Conservation (phyloP, 2,329 filamentous ascomycete species). For the Periglandula ipomoeae region DNA sequence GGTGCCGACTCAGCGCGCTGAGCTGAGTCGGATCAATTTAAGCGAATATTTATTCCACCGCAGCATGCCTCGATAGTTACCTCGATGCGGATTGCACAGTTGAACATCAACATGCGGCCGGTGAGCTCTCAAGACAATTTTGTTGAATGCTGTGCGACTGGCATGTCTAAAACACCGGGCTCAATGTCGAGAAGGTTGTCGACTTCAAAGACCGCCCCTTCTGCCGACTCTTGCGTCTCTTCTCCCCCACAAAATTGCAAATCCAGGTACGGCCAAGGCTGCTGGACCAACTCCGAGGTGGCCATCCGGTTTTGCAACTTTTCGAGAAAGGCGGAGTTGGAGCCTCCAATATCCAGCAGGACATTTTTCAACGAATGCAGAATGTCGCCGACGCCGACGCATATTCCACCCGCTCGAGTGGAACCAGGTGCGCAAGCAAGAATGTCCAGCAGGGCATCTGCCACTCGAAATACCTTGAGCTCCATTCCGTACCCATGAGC, state of each 20-base stretch:
- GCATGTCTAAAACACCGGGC: too few species aligned
- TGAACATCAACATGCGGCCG: too few species aligned
- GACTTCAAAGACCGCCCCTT: background rate
- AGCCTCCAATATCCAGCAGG: constrained; percentile 15
- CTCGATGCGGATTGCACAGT: background rate
- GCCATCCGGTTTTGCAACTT: constrained; percentile 13
- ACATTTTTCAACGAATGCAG: constrained; percentile 14
- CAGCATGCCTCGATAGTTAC: background rate
- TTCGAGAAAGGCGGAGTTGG: constrained; percentile 11
- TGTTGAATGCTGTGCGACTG: too few species aligned
- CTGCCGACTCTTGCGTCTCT: background rate
- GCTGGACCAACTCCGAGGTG: constrained; percentile 1
- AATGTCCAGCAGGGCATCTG: constrained; percentile 17
- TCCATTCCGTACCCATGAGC: constrained; percentile 19
- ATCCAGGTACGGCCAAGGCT: constrained; percentile 1
- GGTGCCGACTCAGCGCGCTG: background rate
- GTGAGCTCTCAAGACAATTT: too few species aligned
- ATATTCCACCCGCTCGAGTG: constrained; percentile 14
- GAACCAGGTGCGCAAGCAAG: constrained; percentile 13
- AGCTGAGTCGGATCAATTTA: background rate
- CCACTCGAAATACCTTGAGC: constrained; percentile 17
- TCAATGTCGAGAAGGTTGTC: background rate
- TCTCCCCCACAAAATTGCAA: background rate
- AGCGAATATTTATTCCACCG: background rate
- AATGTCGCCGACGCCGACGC: constrained; percentile 15